Percentiles rank a stretch among this genome's conserved stretches.
Conservation (phyloP, 192 early-diverging fungal species). For the Mortierella antarctica region DNA sequence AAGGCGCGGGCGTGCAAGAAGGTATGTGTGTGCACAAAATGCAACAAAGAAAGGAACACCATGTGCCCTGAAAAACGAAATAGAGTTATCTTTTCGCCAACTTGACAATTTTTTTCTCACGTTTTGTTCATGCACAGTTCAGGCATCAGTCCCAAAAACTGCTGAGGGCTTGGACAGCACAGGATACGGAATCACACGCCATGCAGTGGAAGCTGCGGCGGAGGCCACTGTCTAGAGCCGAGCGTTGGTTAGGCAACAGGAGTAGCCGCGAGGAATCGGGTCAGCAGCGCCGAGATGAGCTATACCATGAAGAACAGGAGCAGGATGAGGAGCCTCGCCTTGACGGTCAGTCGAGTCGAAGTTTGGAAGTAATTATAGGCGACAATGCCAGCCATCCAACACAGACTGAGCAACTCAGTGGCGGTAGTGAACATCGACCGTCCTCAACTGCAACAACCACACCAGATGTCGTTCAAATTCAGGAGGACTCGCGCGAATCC, state of each 20-base stretch:
- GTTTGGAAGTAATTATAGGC: too few species aligned
- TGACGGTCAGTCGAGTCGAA: too few species aligned
- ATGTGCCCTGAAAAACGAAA: neutral
- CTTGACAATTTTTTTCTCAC: neutral
- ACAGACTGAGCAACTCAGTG: too few species aligned
- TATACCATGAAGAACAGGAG: neutral
- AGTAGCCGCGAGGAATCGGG: too few species aligned
- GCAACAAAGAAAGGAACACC: neutral
- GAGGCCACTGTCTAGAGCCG: conserved; percentile 11
- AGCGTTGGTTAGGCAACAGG: conserved; percentile 1
- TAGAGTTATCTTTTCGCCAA: neutral
- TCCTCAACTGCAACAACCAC: too few species aligned
- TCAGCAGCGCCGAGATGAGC: neutral
- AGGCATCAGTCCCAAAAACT: conserved; percentile 40
- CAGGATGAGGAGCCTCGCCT: neutral
- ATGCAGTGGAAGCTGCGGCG: conserved; percentile 50
- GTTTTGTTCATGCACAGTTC: conserved; percentile 17
- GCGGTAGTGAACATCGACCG: too few species aligned
- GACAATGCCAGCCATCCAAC: too few species aligned
- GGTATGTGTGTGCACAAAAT: conserved; percentile 1
- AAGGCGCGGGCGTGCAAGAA: conserved; percentile 16
- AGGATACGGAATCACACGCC: conserved; percentile 27
- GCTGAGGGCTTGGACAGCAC: conserved; percentile 31
- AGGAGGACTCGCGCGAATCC: too few species aligned
- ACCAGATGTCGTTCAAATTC: too few species aligned